A percentile compares a stretch with the other conserved stretches of the same genome.
Evolutionary conservation across 768 basidiomycete species (phyloP).

Genomic region (Agrocybe chaxingu): DNA sequence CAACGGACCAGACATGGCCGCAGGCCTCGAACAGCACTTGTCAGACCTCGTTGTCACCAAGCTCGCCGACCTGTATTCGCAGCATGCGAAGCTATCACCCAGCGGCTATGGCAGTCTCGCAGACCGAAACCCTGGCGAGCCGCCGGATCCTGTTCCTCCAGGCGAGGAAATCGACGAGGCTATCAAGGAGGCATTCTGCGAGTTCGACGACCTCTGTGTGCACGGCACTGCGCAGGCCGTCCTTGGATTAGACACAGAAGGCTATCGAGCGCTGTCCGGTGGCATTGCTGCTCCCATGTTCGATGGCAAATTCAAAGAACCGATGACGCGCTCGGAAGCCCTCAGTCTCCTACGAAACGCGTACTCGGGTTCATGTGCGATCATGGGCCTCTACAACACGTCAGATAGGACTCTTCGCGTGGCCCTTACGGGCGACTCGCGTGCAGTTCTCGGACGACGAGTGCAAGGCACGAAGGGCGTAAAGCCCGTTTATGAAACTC

Average conservation of each 20-base stretch:
- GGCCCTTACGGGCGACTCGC: slow-evolving; percentile 44
- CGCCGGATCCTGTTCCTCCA: slow-evolving; percentile 19
- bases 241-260: slow-evolving; percentile 11
- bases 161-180: slow-evolving; percentile 29
- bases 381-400: slow-evolving; percentile 43
- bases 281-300: neutral
- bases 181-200: slow-evolving; percentile 34
- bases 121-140: slow-evolving; percentile 4
- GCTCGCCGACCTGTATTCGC: slow-evolving; percentile 23
- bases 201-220: slow-evolving; percentile 40
- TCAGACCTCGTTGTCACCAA: slow-evolving; percentile 19
- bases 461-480: slow-evolving; percentile 12
- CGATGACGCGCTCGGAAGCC: slow-evolving; percentile 23
- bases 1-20: slow-evolving; percentile 29
- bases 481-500: slow-evolving; percentile 32
- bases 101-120: neutral
- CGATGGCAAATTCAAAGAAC: neutral
- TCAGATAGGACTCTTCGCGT: slow-evolving; percentile 34
- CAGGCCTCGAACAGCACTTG: slow-evolving; percentile 29
- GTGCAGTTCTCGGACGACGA: slow-evolving; percentile 46
- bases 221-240: slow-evolving; percentile 26
- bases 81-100: slow-evolving; percentile 10
- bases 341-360: slow-evolving; percentile 29
- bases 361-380: slow-evolving; percentile 38
- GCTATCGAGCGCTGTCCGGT: slow-evolving; percentile 3